phyloP scores from a whole-genome alignment of 2,329 filamentous ascomycete species.

The Pseudonectria foliicola region DNA sequence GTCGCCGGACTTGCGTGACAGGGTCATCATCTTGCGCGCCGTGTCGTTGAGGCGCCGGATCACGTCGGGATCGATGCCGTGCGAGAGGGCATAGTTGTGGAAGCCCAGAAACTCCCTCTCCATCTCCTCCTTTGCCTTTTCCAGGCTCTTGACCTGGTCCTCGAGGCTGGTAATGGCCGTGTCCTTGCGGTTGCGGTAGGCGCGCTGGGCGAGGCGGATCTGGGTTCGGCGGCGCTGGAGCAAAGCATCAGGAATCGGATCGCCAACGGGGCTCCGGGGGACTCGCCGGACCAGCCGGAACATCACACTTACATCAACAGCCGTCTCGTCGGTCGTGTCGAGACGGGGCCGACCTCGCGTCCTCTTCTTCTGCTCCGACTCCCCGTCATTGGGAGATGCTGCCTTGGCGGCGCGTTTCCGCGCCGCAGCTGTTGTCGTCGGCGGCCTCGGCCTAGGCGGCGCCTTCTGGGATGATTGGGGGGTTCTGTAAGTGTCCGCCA shows the following conservation, averaged over 20 bases:
- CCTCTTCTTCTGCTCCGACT: slow-evolving; percentile 48
- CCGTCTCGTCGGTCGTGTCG: slow-evolving; percentile 69
- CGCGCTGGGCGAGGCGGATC: slow-evolving; percentile 78
- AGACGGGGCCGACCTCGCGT: slow-evolving; percentile 67
- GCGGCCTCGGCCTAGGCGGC: too few relatives aligned
- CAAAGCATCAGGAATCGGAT: slow-evolving; percentile 9
- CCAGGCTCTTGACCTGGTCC: slow-evolving; percentile 61
- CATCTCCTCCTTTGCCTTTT: slow-evolving; percentile 65
- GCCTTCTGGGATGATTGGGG: too few relatives aligned
- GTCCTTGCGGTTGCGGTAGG: slow-evolving; percentile 80
- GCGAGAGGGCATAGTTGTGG: slow-evolving; percentile 52
- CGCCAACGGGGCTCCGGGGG: not conserved
- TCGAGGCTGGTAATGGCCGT: slow-evolving; percentile 69
- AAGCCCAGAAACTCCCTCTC: slow-evolving; percentile 62
- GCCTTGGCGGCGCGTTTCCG: slow-evolving; percentile 20
- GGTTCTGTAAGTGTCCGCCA: too few relatives aligned
- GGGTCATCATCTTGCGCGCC: slow-evolving; percentile 50
- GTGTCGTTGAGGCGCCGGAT: slow-evolving; percentile 49
- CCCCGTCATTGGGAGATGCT: slow-evolving; percentile 22
- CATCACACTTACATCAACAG: slow-evolving; percentile 61
- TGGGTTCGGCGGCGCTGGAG: slow-evolving; percentile 73
- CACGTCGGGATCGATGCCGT: slow-evolving; percentile 53
- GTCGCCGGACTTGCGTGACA: slow-evolving; percentile 41
- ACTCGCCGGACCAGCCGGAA: not conserved
- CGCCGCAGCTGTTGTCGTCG: slow-evolving; percentile 1